Base-by-base conservation (phyloP, 805 yeast species). In the Diddensiella caesifluorescens region DNA sequence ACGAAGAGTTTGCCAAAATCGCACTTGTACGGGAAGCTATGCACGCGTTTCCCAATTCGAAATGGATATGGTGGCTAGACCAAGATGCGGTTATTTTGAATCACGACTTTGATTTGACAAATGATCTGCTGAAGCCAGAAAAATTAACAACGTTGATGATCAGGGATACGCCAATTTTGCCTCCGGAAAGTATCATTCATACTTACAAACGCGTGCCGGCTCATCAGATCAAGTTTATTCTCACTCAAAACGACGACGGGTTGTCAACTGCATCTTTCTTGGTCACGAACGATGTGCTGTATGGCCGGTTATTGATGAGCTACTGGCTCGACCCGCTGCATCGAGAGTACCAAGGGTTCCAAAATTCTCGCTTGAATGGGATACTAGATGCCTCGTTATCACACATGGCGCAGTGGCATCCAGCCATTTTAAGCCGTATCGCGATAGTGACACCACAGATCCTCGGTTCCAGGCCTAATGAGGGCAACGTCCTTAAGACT, bases 341-440 rank as follows among this genome's bases (percentile, higher is more conserved):
- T 57, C 74, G 85, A 56, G 70, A 74, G 38, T 87, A 83, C 63
- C 57, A 55, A 29, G 73, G 74, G 45, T 84, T 85, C 63, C 73
- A 74, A 10, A 60, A 32, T 22, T 32, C 68, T 74, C 57, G 63
- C 72, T 7, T 68, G 76, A 39, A 74, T 47, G 36, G 49, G 52
- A 73, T 73, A 41, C 80, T 66, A 28, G 56, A 54, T 31, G 57
- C 64, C 5, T 88, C 92, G 1, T 57, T 90, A 29, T 74, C 86
- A 7, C 97, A 92, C 59, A 70, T 88, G 39, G 70, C 89, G 52
- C 97, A 88, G 63, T 92, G 97, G 98, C 98, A 90, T 59, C 95
- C 96, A 5, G 77, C 75, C 22, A 64, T 84, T 18, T 69, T 92
- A 51, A 73, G 83, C 42, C 81, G 78, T 53, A 71, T 92, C 2